Evolutionary conservation across 345 rosid genomes (phyloP).

Genomic region (Salix koriyanagi): DNA sequence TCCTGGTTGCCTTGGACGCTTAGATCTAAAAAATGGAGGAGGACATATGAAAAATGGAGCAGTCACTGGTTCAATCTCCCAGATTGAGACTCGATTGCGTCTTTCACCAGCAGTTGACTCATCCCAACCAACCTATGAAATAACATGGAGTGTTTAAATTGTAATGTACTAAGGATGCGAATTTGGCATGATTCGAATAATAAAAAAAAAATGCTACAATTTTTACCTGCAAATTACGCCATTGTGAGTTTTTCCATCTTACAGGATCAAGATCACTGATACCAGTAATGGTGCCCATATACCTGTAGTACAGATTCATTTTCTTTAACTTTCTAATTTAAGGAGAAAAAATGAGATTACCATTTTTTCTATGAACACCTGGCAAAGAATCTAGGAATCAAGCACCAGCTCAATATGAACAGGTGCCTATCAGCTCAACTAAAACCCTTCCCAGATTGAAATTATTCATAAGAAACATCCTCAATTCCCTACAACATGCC

Average conservation of each 20-base stretch:
- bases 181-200: neutral
- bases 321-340: neutral
- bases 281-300: conserved; percentile 93
- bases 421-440: neutral
- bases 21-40: conserved; percentile 84
- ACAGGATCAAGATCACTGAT: conserved; percentile 80
- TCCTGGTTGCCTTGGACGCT: conserved; percentile 74
- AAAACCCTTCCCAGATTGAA: neutral
- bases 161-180: neutral
- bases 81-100: conserved; percentile 74
- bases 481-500: neutral
- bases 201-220: neutral
- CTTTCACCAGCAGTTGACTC: conserved; percentile 90
- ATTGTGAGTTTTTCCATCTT: conserved; percentile 93
- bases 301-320: conserved; percentile 44
- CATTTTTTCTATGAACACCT: neutral
- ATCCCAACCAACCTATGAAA: conserved; percentile 92
- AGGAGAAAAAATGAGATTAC: neutral
- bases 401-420: neutral
- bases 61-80: conserved; percentile 95
- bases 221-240: conserved; percentile 88
- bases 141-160: neutral
- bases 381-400: neutral
- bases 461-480: neutral
- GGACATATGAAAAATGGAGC: conserved; percentile 93